Conservation (phyloP, 2,329 filamentous ascomycete species). For the Trichothecium sympodiale region DNA sequence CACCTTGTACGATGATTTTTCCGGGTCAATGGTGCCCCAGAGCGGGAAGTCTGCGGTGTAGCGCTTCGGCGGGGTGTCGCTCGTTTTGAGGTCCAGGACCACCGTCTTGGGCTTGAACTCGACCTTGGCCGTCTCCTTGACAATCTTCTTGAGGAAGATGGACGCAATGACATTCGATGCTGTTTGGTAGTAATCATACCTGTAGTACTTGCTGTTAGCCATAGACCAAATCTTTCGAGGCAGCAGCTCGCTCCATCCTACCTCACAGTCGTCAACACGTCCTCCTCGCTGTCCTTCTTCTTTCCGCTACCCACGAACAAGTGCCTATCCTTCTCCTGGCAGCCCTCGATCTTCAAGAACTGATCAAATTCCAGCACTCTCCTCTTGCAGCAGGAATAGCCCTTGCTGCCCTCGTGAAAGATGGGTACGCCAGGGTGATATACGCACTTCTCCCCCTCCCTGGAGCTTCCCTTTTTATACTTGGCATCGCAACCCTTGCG, state of each 20-base stretch:
- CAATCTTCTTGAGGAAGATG: constrained; percentile 94
- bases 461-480: constrained; percentile 49
- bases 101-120: constrained; percentile 54
- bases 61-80: constrained; percentile 65
- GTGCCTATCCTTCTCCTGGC: constrained; percentile 70
- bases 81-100: constrained; percentile 73
- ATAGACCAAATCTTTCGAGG: background rate
- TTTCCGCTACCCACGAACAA: constrained; percentile 72
- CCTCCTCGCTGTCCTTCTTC: constrained; percentile 54
- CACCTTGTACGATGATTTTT: constrained; percentile 67
- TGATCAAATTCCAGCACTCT: constrained; percentile 94
- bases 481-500: constrained; percentile 60
- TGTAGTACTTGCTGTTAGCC: too few species aligned
- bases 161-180: constrained; percentile 74
- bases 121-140: constrained; percentile 67
- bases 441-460: constrained; percentile 67
- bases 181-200: constrained; percentile 91
- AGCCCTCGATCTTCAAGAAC: constrained; percentile 92
- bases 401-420: constrained; percentile 97
- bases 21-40: constrained; percentile 65
- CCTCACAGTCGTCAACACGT: constrained; percentile 69
- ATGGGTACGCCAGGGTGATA: constrained; percentile 85
- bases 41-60: constrained; percentile 66
- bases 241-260: constrained; percentile 27
- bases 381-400: constrained; percentile 93